Conservation (phyloP, 345 rosid genomes). For the Eucalyptus sp. region DNA sequence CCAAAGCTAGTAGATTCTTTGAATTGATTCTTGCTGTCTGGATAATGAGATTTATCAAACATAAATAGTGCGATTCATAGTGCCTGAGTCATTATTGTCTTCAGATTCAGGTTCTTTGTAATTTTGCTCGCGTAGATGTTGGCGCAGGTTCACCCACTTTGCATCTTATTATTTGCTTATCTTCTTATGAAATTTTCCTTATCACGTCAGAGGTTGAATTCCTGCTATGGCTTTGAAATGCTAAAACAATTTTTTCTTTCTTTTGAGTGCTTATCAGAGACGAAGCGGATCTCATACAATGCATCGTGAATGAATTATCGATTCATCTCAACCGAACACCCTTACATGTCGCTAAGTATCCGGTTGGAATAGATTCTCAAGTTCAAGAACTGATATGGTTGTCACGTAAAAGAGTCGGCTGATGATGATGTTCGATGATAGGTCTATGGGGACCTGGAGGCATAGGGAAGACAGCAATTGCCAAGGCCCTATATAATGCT, state of each 20-base stretch:
- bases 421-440: not conserved
- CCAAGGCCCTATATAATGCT: not conserved
- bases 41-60: not conserved
- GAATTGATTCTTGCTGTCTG: not conserved
- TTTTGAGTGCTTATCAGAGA: not conserved
- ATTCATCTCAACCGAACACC: not conserved
- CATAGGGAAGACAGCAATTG: not conserved
- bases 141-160: not conserved
- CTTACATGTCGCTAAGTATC: not conserved
- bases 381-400: not conserved
- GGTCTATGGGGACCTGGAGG: not conserved
- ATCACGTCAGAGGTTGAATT: not conserved
- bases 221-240: not conserved
- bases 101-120: not conserved
- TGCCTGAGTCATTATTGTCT: not conserved
- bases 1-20: not conserved
- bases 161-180: not conserved
- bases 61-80: not conserved
- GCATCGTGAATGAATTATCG: not conserved
- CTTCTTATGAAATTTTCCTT: not conserved
- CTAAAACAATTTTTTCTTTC: fast-evolving
- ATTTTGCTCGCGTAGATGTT: not conserved
- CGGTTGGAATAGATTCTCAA: not conserved
- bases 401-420: not conserved
- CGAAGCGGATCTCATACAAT: not conserved